Conservation (phyloP, 1,284 basidiomycete genomes). For the Xerocomus minutiporus region DNA sequence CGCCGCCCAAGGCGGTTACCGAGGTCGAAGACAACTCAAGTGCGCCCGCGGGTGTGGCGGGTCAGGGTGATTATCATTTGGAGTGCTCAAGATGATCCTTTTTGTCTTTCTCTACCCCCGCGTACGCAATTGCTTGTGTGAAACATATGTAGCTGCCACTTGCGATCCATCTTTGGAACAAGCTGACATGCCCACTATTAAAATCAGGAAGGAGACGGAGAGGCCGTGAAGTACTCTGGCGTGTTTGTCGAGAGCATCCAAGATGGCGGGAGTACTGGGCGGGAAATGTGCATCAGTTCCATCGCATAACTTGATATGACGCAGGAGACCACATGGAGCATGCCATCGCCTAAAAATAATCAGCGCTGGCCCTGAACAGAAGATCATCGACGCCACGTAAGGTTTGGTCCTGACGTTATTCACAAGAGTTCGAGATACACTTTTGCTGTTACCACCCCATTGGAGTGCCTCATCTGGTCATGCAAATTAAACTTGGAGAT, state of each 20-base stretch:
- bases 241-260: conserved; percentile 45
- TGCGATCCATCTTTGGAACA: conserved; percentile 44
- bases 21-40: conserved; percentile 40
- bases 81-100: conserved; percentile 46
- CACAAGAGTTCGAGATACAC: too few relatives aligned
- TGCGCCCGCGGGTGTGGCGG: conserved; percentile 38
- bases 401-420: too few relatives aligned
- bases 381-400: too few relatives aligned
- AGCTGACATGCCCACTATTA: conserved; percentile 55
- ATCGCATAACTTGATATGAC: neutral
- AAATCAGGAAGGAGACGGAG: conserved; percentile 51
- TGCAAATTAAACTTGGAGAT: too few relatives aligned
- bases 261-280: conserved; percentile 6
- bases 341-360: too few relatives aligned
- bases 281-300: conserved; percentile 3
- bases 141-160: conserved; percentile 44
- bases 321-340: neutral
- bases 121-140: too few relatives aligned
- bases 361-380: too few relatives aligned
- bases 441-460: too few relatives aligned
- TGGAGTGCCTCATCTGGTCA: too few relatives aligned
- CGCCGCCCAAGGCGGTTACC: conserved; percentile 40
- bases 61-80: conserved; percentile 59
- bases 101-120: too few relatives aligned
- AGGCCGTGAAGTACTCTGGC: conserved; percentile 54